A percentile compares a stretch with the other conserved stretches of the same genome.
Evolutionary conservation across 495 filamentous ascomycete species (phyloP).

Genomic region (Hypoxylon crocopeplum): DNA sequence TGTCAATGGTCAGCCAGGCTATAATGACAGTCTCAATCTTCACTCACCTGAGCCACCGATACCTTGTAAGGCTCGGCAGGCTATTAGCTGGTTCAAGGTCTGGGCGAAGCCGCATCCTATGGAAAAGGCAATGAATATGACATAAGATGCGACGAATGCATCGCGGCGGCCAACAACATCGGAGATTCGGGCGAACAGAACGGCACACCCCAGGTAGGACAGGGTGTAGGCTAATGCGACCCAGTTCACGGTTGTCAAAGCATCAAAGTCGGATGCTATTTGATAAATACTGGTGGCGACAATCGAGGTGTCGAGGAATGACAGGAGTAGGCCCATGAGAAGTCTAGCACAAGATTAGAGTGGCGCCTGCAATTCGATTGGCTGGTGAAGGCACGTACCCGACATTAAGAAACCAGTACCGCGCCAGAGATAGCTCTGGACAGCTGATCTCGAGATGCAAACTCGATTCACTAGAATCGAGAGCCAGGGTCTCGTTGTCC

Average conservation of each 20-base stretch:
- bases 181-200: conserved; percentile 58
- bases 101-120: conserved; percentile 57
- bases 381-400: conserved; percentile 29
- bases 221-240: conserved; percentile 54
- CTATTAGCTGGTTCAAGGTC: conserved; percentile 55
- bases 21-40: background rate
- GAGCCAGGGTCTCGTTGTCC: conserved; percentile 7
- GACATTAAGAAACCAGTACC: conserved; percentile 32
- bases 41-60: conserved; percentile 52
- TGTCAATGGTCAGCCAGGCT: conserved; percentile 11
- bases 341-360: no score
- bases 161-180: conserved; percentile 60
- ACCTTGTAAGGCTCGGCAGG: conserved; percentile 52
- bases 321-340: conserved; percentile 44
- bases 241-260: conserved; percentile 50
- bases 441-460: conserved; percentile 3
- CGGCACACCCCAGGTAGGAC: conserved; percentile 52
- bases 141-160: conserved; percentile 53
- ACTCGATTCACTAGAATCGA: conserved; percentile 20
- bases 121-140: conserved; percentile 63
- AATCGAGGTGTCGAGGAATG: conserved; percentile 54
- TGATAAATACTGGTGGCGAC: conserved; percentile 53
- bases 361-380: no score
- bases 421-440: conserved; percentile 24
- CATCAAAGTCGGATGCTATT: conserved; percentile 50